Evolutionary conservation across 768 basidiomycete species (phyloP).

Genomic region (Termitomyces sp.): DNA sequence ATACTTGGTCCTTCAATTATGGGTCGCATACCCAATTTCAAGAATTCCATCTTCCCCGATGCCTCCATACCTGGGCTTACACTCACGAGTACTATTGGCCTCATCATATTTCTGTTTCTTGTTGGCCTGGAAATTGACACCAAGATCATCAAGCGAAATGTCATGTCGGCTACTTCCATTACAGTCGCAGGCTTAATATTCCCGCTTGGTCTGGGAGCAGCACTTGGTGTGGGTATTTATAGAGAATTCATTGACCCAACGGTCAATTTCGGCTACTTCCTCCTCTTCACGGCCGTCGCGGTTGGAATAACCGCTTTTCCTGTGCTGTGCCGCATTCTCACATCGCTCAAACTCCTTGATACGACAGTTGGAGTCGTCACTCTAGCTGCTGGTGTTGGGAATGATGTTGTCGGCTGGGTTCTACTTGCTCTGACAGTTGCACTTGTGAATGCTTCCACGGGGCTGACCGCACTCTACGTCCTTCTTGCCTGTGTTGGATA

Average conservation of each 20-base stretch:
- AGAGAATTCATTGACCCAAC: constrained; percentile 49
- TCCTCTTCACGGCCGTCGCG: constrained; percentile 82
- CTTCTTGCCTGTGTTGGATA: constrained; percentile 65
- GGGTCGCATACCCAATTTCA: constrained; percentile 76
- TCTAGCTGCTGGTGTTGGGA: constrained; percentile 79
- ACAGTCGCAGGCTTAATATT: constrained; percentile 65
- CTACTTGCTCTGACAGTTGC: constrained; percentile 81
- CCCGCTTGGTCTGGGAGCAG: constrained; percentile 79
- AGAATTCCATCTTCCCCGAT: constrained; percentile 50
- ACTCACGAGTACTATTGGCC: constrained; percentile 71
- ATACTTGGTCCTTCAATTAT: constrained; percentile 74
- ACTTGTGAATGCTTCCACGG: constrained; percentile 70
- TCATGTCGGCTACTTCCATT: constrained; percentile 49
- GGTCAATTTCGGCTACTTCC: constrained; percentile 74
- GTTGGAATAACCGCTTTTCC: constrained; percentile 81
- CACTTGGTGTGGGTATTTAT: constrained; percentile 69
- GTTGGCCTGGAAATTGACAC: constrained; percentile 83
- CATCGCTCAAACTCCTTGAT: constrained; percentile 75
- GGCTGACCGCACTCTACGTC: constrained; percentile 75
- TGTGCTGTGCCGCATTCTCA: constrained; percentile 79
- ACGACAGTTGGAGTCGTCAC: constrained; percentile 82
- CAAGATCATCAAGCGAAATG: constrained; percentile 59
- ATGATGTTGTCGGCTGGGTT: constrained; percentile 77
- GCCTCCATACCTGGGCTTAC: constrained; percentile 51
- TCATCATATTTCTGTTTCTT: constrained; percentile 76